A percentile compares a stretch with the other conserved stretches of the same genome.
Conservation (phyloP, 495 filamentous ascomycete genomes). For the Xanthoparmelia taractica region DNA sequence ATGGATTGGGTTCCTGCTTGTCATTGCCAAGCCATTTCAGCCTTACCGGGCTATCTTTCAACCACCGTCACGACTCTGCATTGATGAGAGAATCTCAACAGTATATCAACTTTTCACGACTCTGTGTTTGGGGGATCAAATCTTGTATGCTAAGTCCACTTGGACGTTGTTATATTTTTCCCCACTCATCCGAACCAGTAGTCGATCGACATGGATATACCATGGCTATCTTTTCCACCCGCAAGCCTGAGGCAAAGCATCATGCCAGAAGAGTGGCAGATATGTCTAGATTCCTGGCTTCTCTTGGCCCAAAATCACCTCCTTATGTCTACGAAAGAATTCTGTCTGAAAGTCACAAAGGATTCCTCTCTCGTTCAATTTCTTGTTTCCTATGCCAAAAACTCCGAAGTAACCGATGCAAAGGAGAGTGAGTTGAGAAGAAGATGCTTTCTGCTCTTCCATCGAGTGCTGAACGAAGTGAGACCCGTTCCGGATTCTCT, state of each 20-base stretch:
- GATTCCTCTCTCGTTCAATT: constrained; percentile 53
- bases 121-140: neutral
- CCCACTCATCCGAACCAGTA: neutral
- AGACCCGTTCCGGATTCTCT: constrained; percentile 39
- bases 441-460: constrained; percentile 52
- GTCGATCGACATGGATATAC: constrained; percentile 40
- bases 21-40: neutral
- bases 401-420: constrained; percentile 26
- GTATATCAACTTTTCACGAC: neutral
- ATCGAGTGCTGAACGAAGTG: constrained; percentile 39
- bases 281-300: constrained; percentile 71
- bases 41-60: neutral
- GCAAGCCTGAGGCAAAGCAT: constrained; percentile 58
- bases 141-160: neutral
- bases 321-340: constrained; percentile 46
- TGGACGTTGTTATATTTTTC: neutral
- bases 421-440: constrained; percentile 47
- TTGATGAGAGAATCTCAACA: neutral
- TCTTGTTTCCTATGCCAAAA: constrained; percentile 52
- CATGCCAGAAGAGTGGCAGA: constrained; percentile 63
- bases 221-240: constrained; percentile 66
- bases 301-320: constrained; percentile 56
- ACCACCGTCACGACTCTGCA: constrained; percentile 1
- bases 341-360: constrained; percentile 40
- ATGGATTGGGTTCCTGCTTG: too few relatives aligned